These are phyloP conservation scores for Citrus reticulata DNA, from an alignment of 345 rosid species.

Conservation along the genomic window DNA sequence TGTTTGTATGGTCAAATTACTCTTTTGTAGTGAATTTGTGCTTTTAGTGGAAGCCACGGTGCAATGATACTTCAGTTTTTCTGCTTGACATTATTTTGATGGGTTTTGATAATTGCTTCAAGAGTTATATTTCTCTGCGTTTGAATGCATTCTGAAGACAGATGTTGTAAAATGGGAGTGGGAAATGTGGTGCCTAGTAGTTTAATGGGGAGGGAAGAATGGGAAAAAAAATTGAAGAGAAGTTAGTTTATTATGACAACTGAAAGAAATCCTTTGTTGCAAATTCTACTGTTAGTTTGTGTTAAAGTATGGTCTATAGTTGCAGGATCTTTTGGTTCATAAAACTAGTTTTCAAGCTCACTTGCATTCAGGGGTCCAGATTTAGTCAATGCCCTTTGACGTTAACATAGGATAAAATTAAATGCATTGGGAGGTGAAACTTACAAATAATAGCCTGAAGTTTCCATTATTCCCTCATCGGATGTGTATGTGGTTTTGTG, in stretches of 20 bases:
- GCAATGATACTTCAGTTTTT: constrained; percentile 4
- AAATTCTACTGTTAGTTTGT: background rate
- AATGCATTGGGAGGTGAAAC: background rate
- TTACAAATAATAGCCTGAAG: background rate
- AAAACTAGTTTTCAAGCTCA: background rate
- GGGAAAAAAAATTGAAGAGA: background rate
- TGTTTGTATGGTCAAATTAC: too few species aligned
- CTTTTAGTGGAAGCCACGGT: background rate
- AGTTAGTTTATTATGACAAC: background rate
- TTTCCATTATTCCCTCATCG: background rate
- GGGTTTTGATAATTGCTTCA: background rate
- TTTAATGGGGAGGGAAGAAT: background rate
- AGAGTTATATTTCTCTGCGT: background rate
- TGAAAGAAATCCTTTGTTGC: background rate
- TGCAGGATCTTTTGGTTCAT: background rate
- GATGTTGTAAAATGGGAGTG: constrained; percentile 7
- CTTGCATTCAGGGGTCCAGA: background rate
- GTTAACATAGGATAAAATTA: background rate
- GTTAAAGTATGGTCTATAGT: background rate
- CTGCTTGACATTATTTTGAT: background rate
- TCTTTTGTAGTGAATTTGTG: too few species aligned
- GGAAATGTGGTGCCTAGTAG: background rate
- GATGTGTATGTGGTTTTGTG: background rate
- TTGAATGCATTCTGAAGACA: background rate
- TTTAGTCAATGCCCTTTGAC: background rate